These are phyloP conservation scores for Erythrobasidium yunnanense DNA, from an alignment of 768 basidiomycete genomes.

Conservation along the genomic window DNA sequence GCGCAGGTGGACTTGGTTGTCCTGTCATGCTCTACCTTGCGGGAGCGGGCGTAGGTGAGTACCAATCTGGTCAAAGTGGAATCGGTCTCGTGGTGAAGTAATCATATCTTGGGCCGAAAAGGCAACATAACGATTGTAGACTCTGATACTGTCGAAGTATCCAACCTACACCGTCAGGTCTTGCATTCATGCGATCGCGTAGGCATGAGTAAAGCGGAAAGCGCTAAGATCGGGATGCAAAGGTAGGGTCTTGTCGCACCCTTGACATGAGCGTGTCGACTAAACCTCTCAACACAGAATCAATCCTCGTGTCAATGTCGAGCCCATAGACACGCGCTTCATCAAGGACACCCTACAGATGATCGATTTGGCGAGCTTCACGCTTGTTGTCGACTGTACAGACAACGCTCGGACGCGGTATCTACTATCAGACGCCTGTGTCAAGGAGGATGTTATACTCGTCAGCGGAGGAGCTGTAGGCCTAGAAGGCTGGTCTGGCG, in stretches of 20 bases:
- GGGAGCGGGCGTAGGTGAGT: conserved; percentile 77
- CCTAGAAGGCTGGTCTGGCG: conserved; percentile 43
- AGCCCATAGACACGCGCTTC: conserved; percentile 45
- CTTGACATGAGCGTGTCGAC: not conserved
- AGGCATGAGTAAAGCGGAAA: conserved; percentile 68
- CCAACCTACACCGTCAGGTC: conserved; percentile 88
- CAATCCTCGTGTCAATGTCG: conserved; percentile 59
- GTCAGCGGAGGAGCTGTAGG: conserved; percentile 79
- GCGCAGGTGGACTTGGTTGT: conserved; percentile 92
- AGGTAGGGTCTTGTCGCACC: conserved; percentile 46
- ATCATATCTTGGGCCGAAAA: conserved; percentile 37
- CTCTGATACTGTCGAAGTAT: conserved; percentile 73
- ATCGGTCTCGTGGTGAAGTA: not conserved
- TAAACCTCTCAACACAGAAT: conserved; percentile 47
- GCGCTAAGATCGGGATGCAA: conserved; percentile 60
- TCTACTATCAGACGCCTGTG: conserved; percentile 75
- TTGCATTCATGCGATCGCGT: conserved; percentile 63
- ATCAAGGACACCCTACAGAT: conserved; percentile 25
- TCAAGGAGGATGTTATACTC: conserved; percentile 63
- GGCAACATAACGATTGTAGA: conserved; percentile 78
- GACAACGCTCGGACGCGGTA: conserved; percentile 89
- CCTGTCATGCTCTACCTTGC: conserved; percentile 89
- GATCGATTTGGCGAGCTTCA: conserved; percentile 46
- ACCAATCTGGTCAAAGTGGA: not conserved
- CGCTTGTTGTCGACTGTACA: conserved; percentile 82